These are phyloP conservation scores for Fusarium sp. DNA, from an alignment of 2,329 filamentous ascomycete genomes.

Conservation along the genomic window DNA sequence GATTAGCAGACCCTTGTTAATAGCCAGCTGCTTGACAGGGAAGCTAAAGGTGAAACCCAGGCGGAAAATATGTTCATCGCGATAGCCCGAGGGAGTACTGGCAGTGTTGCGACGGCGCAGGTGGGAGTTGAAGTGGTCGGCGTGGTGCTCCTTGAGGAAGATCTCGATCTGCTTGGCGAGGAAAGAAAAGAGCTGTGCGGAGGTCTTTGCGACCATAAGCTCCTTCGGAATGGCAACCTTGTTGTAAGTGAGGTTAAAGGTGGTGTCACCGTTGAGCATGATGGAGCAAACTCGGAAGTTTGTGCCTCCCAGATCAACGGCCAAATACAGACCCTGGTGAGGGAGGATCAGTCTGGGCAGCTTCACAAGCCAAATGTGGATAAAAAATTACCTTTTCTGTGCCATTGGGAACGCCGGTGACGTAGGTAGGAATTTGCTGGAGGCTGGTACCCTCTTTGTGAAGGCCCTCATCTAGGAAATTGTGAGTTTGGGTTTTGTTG, in stretches of 20 bases:
- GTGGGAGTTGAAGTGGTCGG: constrained; percentile 83
- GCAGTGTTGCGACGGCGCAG: constrained; percentile 70
- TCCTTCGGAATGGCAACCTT: constrained; percentile 91
- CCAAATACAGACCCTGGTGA: constrained; percentile 86
- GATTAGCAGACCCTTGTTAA: constrained; percentile 94
- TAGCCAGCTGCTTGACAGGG: constrained; percentile 91
- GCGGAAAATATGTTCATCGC: constrained; percentile 84
- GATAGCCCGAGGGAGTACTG: constrained; percentile 67
- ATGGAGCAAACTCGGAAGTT: constrained; percentile 99
- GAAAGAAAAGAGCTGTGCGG: constrained; percentile 90
- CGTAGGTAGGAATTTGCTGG: constrained; percentile 97
- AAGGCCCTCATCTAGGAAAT: constrained; percentile 79
- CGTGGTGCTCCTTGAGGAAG: constrained; percentile 89
- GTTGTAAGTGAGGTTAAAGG: constrained; percentile 91
- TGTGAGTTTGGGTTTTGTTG: constrained; percentile 21
- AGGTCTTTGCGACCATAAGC: constrained; percentile 88
- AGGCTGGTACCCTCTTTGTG: constrained; percentile 80
- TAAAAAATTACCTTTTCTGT: constrained; percentile 82
- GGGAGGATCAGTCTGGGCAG: constrained; percentile 12
- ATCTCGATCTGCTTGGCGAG: constrained; percentile 90
- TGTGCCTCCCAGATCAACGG: constrained; percentile 96
- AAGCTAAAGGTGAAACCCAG: constrained; percentile 99
- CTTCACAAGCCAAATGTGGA: neutral
- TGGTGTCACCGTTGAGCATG: constrained; percentile 90
- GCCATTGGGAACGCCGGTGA: constrained; percentile 94